A percentile compares a stretch with the other conserved stretches of the same genome.
Conservation (phyloP, 345 rosid species). For the Capsella bursapastoris region DNA sequence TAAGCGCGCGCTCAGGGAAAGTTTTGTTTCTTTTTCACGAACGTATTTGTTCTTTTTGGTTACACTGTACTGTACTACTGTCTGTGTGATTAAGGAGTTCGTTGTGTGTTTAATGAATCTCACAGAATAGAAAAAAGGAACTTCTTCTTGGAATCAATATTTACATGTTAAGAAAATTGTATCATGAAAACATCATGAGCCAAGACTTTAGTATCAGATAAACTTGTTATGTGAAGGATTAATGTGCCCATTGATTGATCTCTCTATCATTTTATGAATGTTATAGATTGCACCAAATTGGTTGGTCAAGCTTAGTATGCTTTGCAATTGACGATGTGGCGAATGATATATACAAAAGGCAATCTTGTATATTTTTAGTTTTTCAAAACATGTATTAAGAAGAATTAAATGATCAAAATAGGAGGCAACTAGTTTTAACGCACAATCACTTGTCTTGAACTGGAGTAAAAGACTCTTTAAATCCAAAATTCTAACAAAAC, state of each 20-base stretch:
- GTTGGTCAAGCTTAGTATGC: background rate
- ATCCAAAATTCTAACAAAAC: conserved; percentile 16
- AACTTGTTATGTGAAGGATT: too few species aligned
- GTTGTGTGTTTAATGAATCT: too few species aligned
- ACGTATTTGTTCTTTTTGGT: too few species aligned
- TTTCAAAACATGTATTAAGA: background rate
- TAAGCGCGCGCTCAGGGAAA: background rate
- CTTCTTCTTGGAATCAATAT: too few species aligned
- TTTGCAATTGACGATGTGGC: background rate
- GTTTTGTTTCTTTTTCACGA: background rate
- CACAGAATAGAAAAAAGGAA: too few species aligned
- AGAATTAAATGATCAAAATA: background rate
- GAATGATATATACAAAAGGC: background rate
- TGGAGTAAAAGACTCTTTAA: conserved; percentile 10
- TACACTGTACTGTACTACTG: too few species aligned
- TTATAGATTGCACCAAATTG: background rate
- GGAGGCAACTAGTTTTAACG: background rate
- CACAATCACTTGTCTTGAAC: conserved; percentile 6
- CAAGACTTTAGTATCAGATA: too few species aligned
- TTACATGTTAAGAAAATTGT: too few species aligned
- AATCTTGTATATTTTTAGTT: background rate
- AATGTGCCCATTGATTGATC: background rate
- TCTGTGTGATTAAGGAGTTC: too few species aligned
- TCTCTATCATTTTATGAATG: background rate
- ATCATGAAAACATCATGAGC: too few species aligned